Evolutionary conservation across 306 rosid genomes (phyloP), one percentile per base, ranked within the genome.

Genomic region (Morella rubra): DNA sequence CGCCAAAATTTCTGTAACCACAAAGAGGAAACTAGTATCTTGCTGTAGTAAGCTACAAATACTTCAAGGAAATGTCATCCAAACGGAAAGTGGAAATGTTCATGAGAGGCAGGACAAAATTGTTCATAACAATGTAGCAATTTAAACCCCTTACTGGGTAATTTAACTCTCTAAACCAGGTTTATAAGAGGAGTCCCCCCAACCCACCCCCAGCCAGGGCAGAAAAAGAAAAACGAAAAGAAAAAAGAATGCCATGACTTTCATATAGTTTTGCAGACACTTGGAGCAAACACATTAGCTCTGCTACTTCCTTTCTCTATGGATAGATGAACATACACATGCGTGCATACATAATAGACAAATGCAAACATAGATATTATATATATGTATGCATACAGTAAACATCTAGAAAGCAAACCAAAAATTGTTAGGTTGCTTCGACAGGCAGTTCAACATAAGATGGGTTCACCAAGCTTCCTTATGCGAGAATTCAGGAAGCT

Each of bases 401-500:
- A n/a, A 55, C 5, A 2, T 19, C 5, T 55, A 54, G n/a, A 51
- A 3, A 51, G 1, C 19, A 56, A 56, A 56, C 37, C 20, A 56
- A 56, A 5, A 22, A 56, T 56, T 56, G 37, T 56, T 19, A 56
- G 64, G 64, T 0, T 27, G 32, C 13, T 9, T 22, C 37, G 64
- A 20, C 64, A 8, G 10, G 37, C 11, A 56, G 11, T 20, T 56
- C 20, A 56, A 56, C 64, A 56, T 40, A 32, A 56, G 64, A 56
- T 56, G 37, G 64, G 20, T 20, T 8, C 64, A 20, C 27, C 64
- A 0, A 14, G 10, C 40, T 56, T 10, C 37, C 32, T 19, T 56
- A 56, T 22, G 13, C 3, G 20, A 9, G 27, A 65, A 65, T 65
- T 65, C 70, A 65, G 46, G 70, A 65, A 65, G 24, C 64, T 58